phyloP scores from a whole-genome alignment of 257 asterid genomes.

The Forsythia viridissima region DNA sequence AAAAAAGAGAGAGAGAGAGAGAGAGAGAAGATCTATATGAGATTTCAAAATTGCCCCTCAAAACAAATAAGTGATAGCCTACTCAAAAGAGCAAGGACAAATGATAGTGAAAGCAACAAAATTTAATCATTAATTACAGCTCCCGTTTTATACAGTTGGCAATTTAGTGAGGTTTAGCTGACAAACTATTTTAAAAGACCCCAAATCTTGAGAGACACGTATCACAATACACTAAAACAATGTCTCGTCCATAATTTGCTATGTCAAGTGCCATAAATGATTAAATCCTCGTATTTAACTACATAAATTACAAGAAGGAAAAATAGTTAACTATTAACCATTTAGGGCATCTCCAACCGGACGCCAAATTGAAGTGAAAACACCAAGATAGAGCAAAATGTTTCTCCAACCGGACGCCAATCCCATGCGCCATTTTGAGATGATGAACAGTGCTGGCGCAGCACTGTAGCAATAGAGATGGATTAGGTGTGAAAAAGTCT shows the following conservation, averaged over 20 bases:
- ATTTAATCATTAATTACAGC: not conserved
- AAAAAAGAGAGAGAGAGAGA: too few species aligned
- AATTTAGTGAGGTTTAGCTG: not conserved
- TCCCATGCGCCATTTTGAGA: too few species aligned
- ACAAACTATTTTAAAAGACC: not conserved
- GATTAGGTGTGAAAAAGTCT: too few species aligned
- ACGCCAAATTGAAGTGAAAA: too few species aligned
- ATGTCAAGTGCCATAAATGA: constrained; percentile 15
- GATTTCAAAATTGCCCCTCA: not conserved
- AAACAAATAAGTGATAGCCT: not conserved
- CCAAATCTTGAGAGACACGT: not conserved
- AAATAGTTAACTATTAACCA: not conserved
- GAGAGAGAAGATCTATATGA: not conserved
- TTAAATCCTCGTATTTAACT: constrained; percentile 5
- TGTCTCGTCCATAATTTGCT: not conserved
- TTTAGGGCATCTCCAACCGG: too few species aligned
- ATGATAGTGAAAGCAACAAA: constrained; percentile 5
- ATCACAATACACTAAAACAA: not conserved
- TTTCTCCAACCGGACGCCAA: too few species aligned
- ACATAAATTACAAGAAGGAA: not conserved
- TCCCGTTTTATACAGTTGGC: not conserved
- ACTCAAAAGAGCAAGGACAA: not conserved
- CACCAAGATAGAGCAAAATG: too few species aligned
- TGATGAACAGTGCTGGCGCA: too few species aligned
- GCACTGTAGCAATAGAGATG: too few species aligned